Evolutionary conservation across 495 filamentous ascomycete genomes (phyloP).

Genomic region (Aspergillus ostianus): DNA sequence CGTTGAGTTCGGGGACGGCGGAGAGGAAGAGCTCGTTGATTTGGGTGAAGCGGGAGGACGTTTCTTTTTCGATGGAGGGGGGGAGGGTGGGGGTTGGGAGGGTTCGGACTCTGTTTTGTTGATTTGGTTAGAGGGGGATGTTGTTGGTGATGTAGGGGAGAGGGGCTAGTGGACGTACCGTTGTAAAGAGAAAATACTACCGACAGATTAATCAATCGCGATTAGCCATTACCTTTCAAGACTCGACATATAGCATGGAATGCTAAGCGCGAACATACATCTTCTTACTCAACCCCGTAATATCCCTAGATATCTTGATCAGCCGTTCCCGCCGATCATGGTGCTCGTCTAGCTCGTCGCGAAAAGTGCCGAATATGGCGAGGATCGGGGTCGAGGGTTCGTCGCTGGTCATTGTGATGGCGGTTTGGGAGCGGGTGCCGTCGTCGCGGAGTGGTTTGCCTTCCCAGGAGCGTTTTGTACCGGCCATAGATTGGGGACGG

Average conservation of each 20-base stretch:
- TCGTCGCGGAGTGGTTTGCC: conserved; percentile 48
- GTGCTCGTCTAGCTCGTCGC: conserved; percentile 87
- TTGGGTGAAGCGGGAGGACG: conserved; percentile 58
- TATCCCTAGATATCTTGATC: conserved; percentile 84
- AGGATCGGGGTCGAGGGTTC: conserved; percentile 45
- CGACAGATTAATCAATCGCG: background rate
- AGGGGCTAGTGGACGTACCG: conserved; percentile 51
- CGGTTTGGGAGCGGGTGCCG: conserved; percentile 10
- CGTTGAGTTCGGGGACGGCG: conserved; percentile 70
- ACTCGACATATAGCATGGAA: no score
- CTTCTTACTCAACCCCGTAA: conserved; percentile 94
- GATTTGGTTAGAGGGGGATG: background rate
- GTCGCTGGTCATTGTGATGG: conserved; percentile 22
- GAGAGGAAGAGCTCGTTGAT: conserved; percentile 66
- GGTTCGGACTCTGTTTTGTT: conserved; percentile 51
- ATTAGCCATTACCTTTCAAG: conserved; percentile 3
- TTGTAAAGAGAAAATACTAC: conserved; percentile 85
- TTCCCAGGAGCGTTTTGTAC: conserved; percentile 60
- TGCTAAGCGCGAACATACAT: conserved; percentile 62
- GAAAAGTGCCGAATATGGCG: conserved; percentile 81
- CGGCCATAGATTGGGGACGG: conserved; percentile 31
- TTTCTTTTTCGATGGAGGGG: conserved; percentile 60
- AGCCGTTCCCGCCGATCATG: conserved; percentile 88
- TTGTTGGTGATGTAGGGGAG: background rate
- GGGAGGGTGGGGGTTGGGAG: conserved; percentile 67